These are phyloP conservation scores for Naganishia kalamii DNA, from an alignment of 768 basidiomycete species.

Conservation along the genomic window DNA sequence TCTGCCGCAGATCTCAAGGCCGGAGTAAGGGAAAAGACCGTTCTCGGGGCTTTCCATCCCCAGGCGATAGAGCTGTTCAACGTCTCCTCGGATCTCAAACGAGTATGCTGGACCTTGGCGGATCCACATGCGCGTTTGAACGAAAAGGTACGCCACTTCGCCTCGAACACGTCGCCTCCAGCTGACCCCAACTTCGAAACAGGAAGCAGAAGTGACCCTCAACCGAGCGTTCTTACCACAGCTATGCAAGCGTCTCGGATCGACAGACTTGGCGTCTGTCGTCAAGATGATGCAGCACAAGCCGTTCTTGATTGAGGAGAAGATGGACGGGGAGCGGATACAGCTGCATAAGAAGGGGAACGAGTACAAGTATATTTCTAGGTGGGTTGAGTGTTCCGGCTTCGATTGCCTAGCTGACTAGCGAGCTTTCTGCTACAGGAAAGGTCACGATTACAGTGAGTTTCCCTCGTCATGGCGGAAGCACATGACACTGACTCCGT, in stretches of 20 bases:
- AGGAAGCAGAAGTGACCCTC: conserved; percentile 79
- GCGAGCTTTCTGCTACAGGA: not conserved
- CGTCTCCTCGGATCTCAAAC: conserved; percentile 91
- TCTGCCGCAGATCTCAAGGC: conserved; percentile 69
- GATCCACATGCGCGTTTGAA: conserved; percentile 59
- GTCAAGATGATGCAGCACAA: conserved; percentile 73
- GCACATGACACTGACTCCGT: not conserved
- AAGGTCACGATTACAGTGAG: conserved; percentile 31
- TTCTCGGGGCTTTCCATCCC: conserved; percentile 84
- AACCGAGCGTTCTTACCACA: conserved; percentile 88
- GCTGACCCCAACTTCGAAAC: not conserved
- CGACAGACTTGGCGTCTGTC: conserved; percentile 69
- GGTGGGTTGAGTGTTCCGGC: conserved; percentile 50
- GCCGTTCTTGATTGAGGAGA: conserved; percentile 90
- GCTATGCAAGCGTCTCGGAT: conserved; percentile 78
- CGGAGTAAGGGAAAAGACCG: conserved; percentile 86
- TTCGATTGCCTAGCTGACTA: not conserved
- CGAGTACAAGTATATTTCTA: conserved; percentile 86
- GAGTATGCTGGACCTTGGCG: conserved; percentile 81
- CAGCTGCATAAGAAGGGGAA: conserved; percentile 89
- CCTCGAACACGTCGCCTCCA: not conserved
- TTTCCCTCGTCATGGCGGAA: not conserved
- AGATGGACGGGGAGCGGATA: conserved; percentile 93
- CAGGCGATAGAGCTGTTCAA: conserved; percentile 92
- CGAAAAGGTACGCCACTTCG: conserved; percentile 38